Evolutionary conservation across 208 protist species (phyloP), one percentile per base, ranked within the genome.

Genomic region (Tritrichomonas foetus): DNA sequence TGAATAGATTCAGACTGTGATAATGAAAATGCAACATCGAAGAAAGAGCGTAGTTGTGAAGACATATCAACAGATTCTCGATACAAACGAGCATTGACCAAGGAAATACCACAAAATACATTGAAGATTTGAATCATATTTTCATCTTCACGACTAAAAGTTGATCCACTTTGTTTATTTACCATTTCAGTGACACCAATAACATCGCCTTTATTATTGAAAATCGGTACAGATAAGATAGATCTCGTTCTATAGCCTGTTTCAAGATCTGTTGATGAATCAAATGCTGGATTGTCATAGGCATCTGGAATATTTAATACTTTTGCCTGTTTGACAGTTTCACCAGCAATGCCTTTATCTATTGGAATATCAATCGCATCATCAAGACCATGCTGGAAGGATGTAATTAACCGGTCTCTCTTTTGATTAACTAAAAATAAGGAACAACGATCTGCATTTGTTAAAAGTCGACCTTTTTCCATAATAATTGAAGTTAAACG

Each of bases 131-230:
- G 69, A 27, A 78, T 78, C 33, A 78, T 78, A 47, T 78, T 39
- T 22, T 14, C 36, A 78, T 78, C 69, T 22, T 27, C 3, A 47
- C 11, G 25, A 78, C 14, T 78, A 47, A 78, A 78, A 39, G 3
- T 47, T n/a, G 3, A n/a, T 47, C 69, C 69, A 47, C 47, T 22
- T 47, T n/a, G 30, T 47, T 78, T 96, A 61, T 96, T 96, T 25
- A 96, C 82, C 41, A 95, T 69, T 82, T 96, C 94, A 14, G 92
- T 93, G 25, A 96, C 95, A 30, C 95, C 95, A 41, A 96, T 66
- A 61, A 96, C 89, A 9, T 72, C 66, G 3, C 95, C 94, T 30
- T 94, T 66, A 33, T 80, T 50, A 57, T 95, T 95, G 49, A 64
- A 55, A 47, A 78, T 78, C 20, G 69, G 69, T 30, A 78, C 36